Percentiles rank a stretch among this genome's conserved stretches.
phyloP scores from a whole-genome alignment of 805 yeast species.

The Lipomyces yamadae region DNA sequence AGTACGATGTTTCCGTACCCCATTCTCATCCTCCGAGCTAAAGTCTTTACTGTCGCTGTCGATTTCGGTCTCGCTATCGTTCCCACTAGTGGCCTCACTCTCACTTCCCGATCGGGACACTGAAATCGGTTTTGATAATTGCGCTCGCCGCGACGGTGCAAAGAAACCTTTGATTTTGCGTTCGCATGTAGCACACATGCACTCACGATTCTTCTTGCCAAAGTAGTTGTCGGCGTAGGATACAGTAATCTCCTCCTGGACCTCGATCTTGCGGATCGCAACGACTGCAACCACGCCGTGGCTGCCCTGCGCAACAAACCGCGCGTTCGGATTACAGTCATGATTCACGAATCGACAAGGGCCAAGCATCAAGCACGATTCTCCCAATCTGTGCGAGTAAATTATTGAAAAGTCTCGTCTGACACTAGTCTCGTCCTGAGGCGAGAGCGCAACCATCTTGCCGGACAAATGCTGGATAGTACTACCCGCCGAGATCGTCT shows the following conservation, averaged over 20 bases:
- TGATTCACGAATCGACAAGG: conserved; percentile 57
- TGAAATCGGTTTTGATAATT: not conserved
- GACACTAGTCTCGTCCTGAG: conserved; percentile 45
- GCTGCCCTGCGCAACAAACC: conserved; percentile 44
- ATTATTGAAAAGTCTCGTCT: conserved; percentile 53
- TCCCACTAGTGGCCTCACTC: not conserved
- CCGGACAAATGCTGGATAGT: conserved; percentile 49
- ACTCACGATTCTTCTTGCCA: conserved; percentile 51
- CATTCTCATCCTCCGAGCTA: conserved; percentile 9
- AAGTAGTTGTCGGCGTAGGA: conserved; percentile 52
- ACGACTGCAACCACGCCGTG: conserved; percentile 45
- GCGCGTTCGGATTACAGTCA: conserved; percentile 53
- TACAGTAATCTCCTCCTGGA: conserved; percentile 57
- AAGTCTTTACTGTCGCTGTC: conserved; percentile 17
- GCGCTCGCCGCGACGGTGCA: conserved; percentile 3
- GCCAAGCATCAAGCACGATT: conserved; percentile 53
- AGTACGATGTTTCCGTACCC: conserved; percentile 16
- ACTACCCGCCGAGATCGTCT: conserved; percentile 43
- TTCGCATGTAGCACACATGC: conserved; percentile 55
- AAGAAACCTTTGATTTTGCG: conserved; percentile 31
- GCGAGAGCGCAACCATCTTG: conserved; percentile 46
- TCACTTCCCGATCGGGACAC: not conserved
- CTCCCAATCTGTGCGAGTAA: conserved; percentile 46
- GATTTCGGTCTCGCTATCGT: not conserved
- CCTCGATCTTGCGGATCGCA: conserved; percentile 46